Base-by-base conservation (phyloP, 441 rosid species). In the Croton laevigatus region DNA sequence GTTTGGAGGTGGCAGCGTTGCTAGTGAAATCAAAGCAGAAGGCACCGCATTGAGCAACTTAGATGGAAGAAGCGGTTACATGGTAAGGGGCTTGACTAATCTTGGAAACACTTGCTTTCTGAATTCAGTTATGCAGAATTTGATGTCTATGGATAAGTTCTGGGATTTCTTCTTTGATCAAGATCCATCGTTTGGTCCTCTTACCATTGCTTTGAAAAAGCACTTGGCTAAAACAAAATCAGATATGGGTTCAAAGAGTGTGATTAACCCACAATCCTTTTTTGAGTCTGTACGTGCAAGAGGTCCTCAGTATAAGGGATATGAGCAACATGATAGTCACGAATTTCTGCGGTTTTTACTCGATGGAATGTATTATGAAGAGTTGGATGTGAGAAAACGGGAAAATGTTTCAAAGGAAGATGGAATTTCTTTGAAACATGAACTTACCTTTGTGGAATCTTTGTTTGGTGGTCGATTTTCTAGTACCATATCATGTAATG, bases 81-180 rank as follows among this genome's bases (percentile, higher is more conserved):
- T 77, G 57, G 95, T 82, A 46, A 79, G 96, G 72, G 98, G 98
- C 51, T 73, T 94, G 84, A 86, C 79, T 52, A 94, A 94, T 82
- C 94, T 94, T 66, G 98, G 98, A 61, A 95, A 93, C 70, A 91
- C 98, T 49, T 95, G 99, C 83, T 95, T 91, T 82, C 93, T 95
- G 61, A 95, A 95, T 80, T 95, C 99, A 0, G 83, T 95, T 20
- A 76, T 89, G 91, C 99, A 95, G 81, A 95, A 95, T 83, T 86
- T 95, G 73, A 79, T 95, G 49, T 87, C 96, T 4, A 73, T 95
- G 75, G 84, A 82, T 61, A 82, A 66, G 73, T 79, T 95, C 69
- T 80, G 83, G 48, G 78, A 85, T 70, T 83, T 81, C 74, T 87
- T 91, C 79, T 76, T 84, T 58, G 82, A 81, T 75, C 74, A 74